A percentile compares a stretch with the other conserved stretches of the same genome.
These are phyloP conservation scores for Blastobotrys americana DNA, from an alignment of 805 yeast genomes.

Conservation along the genomic window DNA sequence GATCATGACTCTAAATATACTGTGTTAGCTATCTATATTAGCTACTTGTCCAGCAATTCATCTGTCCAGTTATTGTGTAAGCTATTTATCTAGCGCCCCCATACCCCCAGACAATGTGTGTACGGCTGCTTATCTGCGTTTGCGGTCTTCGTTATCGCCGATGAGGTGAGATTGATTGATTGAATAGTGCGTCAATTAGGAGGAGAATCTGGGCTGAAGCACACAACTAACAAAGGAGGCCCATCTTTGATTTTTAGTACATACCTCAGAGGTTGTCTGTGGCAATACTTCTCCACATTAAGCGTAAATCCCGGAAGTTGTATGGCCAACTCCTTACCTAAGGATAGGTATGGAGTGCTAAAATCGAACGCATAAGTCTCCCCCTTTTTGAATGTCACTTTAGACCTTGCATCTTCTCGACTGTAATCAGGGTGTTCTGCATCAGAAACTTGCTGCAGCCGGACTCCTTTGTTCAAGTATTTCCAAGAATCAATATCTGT, in stretches of 20 bases:
- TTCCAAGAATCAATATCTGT: slow-evolving; percentile 11
- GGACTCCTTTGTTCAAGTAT: slow-evolving; percentile 6
- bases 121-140: no score
- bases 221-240: neutral
- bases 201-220: neutral
- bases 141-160: no score
- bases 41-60: no score
- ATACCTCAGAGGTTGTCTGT: slow-evolving; percentile 32
- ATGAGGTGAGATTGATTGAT: no score
- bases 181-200: no score
- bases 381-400: slow-evolving; percentile 36
- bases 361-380: slow-evolving; percentile 43
- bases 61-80: no score
- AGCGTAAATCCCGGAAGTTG: slow-evolving; percentile 43
- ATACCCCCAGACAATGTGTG: no score
- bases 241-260: slow-evolving; percentile 25
- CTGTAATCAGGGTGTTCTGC: slow-evolving; percentile 33
- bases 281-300: slow-evolving; percentile 33
- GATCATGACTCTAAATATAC: no score
- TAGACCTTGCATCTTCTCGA: slow-evolving; percentile 32
- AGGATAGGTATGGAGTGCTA: slow-evolving; percentile 46
- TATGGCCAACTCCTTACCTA: slow-evolving; percentile 45
- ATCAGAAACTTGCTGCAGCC: slow-evolving; percentile 23
- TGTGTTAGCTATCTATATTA: no score
- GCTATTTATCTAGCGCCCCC: no score